phyloP scores from a whole-genome alignment of 805 yeast genomes.

The Candida coquimbonensis region DNA sequence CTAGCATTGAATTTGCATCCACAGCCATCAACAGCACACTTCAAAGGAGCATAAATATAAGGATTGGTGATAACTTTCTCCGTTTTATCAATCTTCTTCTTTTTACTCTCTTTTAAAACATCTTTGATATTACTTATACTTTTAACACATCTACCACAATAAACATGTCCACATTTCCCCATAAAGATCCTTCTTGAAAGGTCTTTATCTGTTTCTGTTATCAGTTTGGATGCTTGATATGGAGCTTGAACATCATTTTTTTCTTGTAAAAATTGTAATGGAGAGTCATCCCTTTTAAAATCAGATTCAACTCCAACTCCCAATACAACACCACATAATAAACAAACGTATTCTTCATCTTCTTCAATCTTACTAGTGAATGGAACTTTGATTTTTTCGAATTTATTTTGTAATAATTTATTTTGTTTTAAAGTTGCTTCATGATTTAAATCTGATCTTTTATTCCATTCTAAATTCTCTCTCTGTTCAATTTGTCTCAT shows the following conservation, averaged over 20 bases:
- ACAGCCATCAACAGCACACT: slow-evolving; percentile 53
- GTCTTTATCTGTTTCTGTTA: slow-evolving; percentile 50
- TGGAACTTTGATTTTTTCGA: slow-evolving; percentile 7
- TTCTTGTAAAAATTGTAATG: slow-evolving; percentile 26
- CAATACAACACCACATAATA: slow-evolving; percentile 63
- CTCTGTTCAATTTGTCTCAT: slow-evolving; percentile 13
- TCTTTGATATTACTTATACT: slow-evolving; percentile 42
- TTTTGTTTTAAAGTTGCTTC: background rate
- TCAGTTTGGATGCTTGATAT: slow-evolving; percentile 45
- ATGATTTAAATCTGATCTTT: slow-evolving; percentile 8
- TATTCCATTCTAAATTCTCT: slow-evolving; percentile 14
- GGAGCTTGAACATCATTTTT: slow-evolving; percentile 48
- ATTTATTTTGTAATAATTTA: background rate
- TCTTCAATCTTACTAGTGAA: slow-evolving; percentile 24
- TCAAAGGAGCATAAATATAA: slow-evolving; percentile 44
- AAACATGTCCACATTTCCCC: slow-evolving; percentile 75
- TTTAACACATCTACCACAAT: slow-evolving; percentile 79
- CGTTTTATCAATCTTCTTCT: slow-evolving; percentile 15
- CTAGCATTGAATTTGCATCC: slow-evolving; percentile 34
- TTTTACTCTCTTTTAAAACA: slow-evolving; percentile 10
- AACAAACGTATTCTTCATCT: slow-evolving; percentile 44
- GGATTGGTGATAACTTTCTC: slow-evolving; percentile 26
- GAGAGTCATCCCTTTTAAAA: slow-evolving; percentile 30
- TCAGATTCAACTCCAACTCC: slow-evolving; percentile 66
- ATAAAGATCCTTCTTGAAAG: slow-evolving; percentile 61